Evolutionary conservation across 1,284 basidiomycete species (phyloP).

Genomic region (Trichosporon sp.): DNA sequence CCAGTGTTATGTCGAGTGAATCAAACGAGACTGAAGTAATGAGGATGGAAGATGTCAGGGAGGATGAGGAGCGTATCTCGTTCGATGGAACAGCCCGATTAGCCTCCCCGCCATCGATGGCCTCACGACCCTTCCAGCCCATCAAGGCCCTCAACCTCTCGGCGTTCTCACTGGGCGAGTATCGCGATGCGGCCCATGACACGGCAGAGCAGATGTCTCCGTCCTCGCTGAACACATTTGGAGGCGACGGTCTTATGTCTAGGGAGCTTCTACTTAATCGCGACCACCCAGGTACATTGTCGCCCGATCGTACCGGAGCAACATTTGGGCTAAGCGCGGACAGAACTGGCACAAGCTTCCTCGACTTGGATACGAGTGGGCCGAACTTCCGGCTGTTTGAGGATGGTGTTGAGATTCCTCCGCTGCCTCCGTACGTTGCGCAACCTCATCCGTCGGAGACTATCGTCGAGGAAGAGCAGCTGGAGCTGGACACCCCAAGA

Average conservation of each 20-base stretch:
- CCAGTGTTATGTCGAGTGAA: constrained; percentile 16
- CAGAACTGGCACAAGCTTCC: background rate
- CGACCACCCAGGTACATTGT: constrained; percentile 1
- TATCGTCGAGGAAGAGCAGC: background rate
- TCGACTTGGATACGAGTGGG: background rate
- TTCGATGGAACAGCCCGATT: background rate
- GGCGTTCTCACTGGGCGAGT: background rate
- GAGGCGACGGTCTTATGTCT: constrained; percentile 24
- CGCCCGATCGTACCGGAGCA: constrained; percentile 2
- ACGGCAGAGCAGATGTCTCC: constrained; percentile 1
- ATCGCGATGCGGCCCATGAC: background rate
- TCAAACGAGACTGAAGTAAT: constrained; percentile 12
- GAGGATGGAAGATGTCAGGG: constrained; percentile 4
- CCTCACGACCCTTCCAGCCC: constrained; percentile 8
- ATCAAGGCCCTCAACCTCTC: background rate
- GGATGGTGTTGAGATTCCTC: background rate
- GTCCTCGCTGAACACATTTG: constrained; percentile 21
- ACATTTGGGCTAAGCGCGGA: constrained; percentile 9
- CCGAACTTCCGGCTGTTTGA: constrained; percentile 4
- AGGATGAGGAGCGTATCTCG: constrained; percentile 1
- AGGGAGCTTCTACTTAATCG: constrained; percentile 20
- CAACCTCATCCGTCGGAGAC: background rate
- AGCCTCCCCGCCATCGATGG: background rate
- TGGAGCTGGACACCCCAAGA: constrained; percentile 7
- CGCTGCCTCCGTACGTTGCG: constrained; percentile 1